Evolutionary conservation across 805 yeast genomes (phyloP), one percentile per base, ranked within the genome.

Genomic region (Kluyveromyces starmeri): DNA sequence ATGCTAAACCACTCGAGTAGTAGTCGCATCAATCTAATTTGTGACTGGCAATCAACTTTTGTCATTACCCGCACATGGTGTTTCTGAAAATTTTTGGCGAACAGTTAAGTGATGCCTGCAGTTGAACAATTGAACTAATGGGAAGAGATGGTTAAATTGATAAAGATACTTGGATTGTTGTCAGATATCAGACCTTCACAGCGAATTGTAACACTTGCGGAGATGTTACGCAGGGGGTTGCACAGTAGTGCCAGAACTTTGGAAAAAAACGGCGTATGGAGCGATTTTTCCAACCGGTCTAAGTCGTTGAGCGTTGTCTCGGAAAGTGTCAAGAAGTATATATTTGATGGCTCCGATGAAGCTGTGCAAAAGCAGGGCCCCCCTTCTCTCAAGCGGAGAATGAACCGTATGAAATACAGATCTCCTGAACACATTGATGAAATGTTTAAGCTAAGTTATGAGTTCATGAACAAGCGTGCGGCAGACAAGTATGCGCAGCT

Each of bases 341-440:
- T 65, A 6, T 43, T 65, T 22, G 44, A 58, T 19, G 68, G 67
- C 8, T 49, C 50, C 11, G 44, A 61, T 9, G 33, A 41, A 7
- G 26, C 5, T 5, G 26, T 23, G 6, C 11, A 10, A 10, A 23
- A 14, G n/a, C 39, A 43, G 19, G 83, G 83, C 2, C 83, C 84
- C 7, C 65, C 63, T 8, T 67, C 80, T 12, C 47, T 76, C 17
- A 65, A 60, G 38, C 59, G 64, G 34, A 52, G 61, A 29, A 48
- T 60, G 28, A 66, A 60, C 42, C 68, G 68, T 50, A 41, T 55
- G 23, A 64, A 73, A 39, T 85, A 86, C 59, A 67, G 64, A 35
- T 66, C 89, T 2, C 95, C 95, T 8, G 61, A 55, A 28, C 80
- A 77, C 2, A 66, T 86, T 28, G 74, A 80, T 41, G 82, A 77